A percentile compares a stretch with the other conserved stretches of the same genome.
phyloP scores from a whole-genome alignment of 768 basidiomycete species.

The Amanita fuliginea region DNA sequence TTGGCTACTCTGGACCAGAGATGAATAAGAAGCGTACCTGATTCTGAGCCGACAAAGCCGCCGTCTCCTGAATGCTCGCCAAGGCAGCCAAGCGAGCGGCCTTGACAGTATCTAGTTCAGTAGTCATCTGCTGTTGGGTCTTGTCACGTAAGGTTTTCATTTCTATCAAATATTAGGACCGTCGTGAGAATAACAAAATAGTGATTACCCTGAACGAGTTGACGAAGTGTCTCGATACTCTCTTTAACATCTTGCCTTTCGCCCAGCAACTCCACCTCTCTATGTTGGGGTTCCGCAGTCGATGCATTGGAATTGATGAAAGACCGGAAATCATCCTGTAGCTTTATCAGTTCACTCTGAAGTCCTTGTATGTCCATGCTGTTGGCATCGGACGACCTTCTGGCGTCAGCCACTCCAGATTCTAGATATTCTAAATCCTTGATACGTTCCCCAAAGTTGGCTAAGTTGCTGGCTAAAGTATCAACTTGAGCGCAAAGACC shows the following conservation, averaged over 20 bases:
- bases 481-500: not conserved
- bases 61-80: not conserved
- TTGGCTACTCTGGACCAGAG: conserved; percentile 12
- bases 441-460: not conserved
- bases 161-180: conserved; percentile 20
- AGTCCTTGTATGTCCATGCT: not conserved
- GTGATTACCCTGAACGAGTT: conserved; percentile 30
- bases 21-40: not conserved
- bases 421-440: not conserved
- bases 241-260: conserved; percentile 19
- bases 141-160: conserved; percentile 32
- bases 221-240: conserved; percentile 23
- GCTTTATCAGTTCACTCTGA: not conserved
- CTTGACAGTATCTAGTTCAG: conserved; percentile 33
- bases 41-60: not conserved
- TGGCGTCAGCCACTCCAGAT: not conserved
- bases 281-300: conserved; percentile 2
- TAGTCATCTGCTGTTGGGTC: conserved; percentile 32
- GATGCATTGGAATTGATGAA: not conserved
- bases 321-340: not conserved
- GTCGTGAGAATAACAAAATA: not conserved
- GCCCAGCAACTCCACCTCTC: not conserved
- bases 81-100: conserved; percentile 18
- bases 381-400: not conserved
- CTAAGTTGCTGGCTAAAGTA: not conserved